Evolutionary conservation across 225 moss, liverwort and hornwort genomes (phyloP).

Genomic region (Neckera pumila): DNA sequence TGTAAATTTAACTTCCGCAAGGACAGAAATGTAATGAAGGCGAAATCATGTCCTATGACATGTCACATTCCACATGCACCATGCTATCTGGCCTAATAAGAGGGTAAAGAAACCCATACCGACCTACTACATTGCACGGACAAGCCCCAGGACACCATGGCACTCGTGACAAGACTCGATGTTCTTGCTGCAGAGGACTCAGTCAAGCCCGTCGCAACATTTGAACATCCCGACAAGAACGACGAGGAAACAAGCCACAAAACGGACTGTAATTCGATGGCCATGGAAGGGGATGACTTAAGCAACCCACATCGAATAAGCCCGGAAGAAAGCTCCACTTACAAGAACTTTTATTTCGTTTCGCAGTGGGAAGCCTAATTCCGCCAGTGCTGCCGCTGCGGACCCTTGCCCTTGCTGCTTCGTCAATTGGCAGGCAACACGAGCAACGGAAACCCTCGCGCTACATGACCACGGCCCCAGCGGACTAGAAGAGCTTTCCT

Average conservation of each 20-base stretch:
- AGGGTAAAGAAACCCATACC: conserved; percentile 8
- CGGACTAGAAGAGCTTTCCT: background rate
- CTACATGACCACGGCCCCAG: background rate
- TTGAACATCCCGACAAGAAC: background rate
- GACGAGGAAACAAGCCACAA: background rate
- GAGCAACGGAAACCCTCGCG: background rate
- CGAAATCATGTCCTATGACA: background rate
- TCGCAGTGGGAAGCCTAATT: background rate
- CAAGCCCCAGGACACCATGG: background rate
- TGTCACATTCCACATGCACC: conserved; percentile 2
- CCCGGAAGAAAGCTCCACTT: background rate
- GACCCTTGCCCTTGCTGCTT: background rate
- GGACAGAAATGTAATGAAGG: background rate
- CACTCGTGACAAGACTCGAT: conserved; percentile 10
- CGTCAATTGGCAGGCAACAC: background rate
- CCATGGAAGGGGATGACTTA: background rate
- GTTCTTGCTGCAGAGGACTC: conserved; percentile 14
- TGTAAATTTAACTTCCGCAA: background rate
- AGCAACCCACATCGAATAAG: background rate
- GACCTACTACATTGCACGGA: conserved; percentile 22
- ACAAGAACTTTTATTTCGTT: background rate
- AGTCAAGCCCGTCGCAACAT: background rate
- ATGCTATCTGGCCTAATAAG: background rate
- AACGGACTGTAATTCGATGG: background rate
- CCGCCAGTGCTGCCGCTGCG: background rate